Conservation (phyloP, 2,329 filamentous ascomycete species). For the Chaetothyriales sp. region DNA sequence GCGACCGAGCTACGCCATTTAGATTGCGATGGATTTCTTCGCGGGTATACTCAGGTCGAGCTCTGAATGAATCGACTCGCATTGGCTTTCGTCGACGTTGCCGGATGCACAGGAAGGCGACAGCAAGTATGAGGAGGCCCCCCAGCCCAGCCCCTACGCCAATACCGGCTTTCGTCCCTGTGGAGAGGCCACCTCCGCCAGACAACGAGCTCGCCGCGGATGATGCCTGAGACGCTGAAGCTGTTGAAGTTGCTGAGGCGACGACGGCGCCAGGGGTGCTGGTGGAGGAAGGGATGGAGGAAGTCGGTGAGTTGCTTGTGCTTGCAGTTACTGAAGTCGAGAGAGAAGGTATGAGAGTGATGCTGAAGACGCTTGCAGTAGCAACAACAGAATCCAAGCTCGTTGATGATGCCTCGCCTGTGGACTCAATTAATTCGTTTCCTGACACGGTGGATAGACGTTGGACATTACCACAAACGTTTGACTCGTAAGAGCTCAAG, state of each 20-base stretch:
- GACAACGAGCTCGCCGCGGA: not conserved
- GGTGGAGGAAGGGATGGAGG: too few relatives aligned
- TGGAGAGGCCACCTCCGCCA: not conserved
- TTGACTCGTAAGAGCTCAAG: not conserved
- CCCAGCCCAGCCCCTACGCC: not conserved
- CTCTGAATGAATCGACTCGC: not conserved
- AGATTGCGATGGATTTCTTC: not conserved
- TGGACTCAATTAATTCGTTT: not conserved
- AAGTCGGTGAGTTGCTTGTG: too few relatives aligned
- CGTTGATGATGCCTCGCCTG: not conserved
- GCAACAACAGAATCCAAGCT: not conserved
- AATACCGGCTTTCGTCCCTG: slow-evolving; percentile 1
- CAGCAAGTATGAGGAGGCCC: not conserved
- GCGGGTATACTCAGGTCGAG: not conserved
- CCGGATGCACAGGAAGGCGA: not conserved
- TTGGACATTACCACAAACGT: not conserved
- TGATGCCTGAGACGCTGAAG: not conserved
- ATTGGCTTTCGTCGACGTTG: not conserved
- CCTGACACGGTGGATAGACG: not conserved
- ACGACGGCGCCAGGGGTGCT: too few relatives aligned
- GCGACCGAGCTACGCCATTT: not conserved
- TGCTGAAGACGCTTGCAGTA: not conserved
- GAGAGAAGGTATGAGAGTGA: not conserved
- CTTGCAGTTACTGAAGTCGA: not conserved
- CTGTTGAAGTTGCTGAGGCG: not conserved